Base-by-base conservation (phyloP, 768 basidiomycete species). In the Boletellus sp. region DNA sequence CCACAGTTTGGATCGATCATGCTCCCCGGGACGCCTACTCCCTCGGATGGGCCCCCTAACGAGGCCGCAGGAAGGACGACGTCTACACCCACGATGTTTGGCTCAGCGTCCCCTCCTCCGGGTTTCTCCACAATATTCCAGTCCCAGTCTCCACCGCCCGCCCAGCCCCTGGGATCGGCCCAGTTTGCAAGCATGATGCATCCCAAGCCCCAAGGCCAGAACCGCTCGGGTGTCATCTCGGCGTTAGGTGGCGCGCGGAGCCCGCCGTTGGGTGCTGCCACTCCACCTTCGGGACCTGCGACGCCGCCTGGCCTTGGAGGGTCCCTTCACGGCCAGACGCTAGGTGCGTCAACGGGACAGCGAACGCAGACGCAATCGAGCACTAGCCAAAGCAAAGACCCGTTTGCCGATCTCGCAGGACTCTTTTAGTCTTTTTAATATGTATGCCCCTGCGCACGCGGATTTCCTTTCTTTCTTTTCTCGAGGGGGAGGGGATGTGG, bases 381-480 rank as follows among this genome's bases (percentile, higher is more conserved):
- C 5, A 44, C 65, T 26, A 45, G 50, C 40, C 70, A 54, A 57
- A 74, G 70, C 49, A 92, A 88, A 64, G 90, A 92, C 66, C 90
- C 90, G 36, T 92, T 92, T 60, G 87, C 88, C 6, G 90, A 92
- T 69, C 73, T 92, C 32, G 88, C 77, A 3, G 84, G 84, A 17
- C 68, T 92, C 47, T 90, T 92, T 65, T 92, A 62, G 28, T 28
- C 28, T n/a, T n/a, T n/a, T n/a, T 28, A 4, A 10, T 26, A 8
- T 8, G 7, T 28, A 8, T 8, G 11, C 7, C 4, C 7, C 28
- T 10, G 28, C 28, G 28, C 28, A n/a, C n/a, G 7, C 2, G 28
- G 28, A 8, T 28, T 28, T 28, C 7, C 7, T 8, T 28, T 8
- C 7, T 28, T 28, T 28, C 4, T 28, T 8, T 8, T 28, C 11